Evolutionary conservation across 1,284 basidiomycete species (phyloP).

Genomic region (Apiotrichum laibachii): DNA sequence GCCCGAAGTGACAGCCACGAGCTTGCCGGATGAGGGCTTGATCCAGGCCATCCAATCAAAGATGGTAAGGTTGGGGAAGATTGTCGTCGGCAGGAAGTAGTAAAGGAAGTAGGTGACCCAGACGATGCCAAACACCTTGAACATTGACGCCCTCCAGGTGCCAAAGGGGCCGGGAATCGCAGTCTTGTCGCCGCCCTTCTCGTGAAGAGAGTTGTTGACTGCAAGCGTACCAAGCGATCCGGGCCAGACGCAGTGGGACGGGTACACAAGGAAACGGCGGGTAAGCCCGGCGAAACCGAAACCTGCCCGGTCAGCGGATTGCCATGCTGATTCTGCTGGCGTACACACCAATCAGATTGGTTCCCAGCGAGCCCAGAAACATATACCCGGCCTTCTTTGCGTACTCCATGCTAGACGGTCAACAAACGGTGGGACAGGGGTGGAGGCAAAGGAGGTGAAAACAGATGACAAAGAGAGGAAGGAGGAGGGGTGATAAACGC

Average conservation of each 20-base stretch:
- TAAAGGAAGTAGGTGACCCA: constrained; percentile 21
- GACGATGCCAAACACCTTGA: constrained; percentile 23
- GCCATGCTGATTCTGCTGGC: too few relatives aligned
- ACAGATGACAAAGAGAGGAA: too few relatives aligned
- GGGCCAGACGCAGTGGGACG: constrained; percentile 58
- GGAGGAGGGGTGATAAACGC: too few relatives aligned
- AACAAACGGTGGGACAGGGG: too few relatives aligned
- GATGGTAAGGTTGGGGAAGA: constrained; percentile 55
- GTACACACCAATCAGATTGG: constrained; percentile 72
- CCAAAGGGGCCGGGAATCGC: constrained; percentile 32
- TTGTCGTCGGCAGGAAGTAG: constrained; percentile 52
- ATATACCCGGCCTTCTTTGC: constrained; percentile 41
- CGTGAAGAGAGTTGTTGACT: constrained; percentile 32
- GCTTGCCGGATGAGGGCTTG: constrained; percentile 48
- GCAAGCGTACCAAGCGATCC: constrained; percentile 35
- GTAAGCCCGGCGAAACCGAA: constrained; percentile 37
- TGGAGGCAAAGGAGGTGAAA: too few relatives aligned
- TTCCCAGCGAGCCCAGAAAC: constrained; percentile 51
- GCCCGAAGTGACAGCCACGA: constrained; percentile 33
- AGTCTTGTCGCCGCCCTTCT: constrained; percentile 13
- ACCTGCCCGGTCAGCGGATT: too few relatives aligned
- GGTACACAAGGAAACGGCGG: constrained; percentile 37
- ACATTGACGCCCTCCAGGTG: constrained; percentile 34
- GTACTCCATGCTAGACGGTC: constrained; percentile 24
- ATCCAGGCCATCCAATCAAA: constrained; percentile 67